Evolutionary conservation across 139 green algal genomes (phyloP).

Genomic region (Nannochloris sp.): DNA sequence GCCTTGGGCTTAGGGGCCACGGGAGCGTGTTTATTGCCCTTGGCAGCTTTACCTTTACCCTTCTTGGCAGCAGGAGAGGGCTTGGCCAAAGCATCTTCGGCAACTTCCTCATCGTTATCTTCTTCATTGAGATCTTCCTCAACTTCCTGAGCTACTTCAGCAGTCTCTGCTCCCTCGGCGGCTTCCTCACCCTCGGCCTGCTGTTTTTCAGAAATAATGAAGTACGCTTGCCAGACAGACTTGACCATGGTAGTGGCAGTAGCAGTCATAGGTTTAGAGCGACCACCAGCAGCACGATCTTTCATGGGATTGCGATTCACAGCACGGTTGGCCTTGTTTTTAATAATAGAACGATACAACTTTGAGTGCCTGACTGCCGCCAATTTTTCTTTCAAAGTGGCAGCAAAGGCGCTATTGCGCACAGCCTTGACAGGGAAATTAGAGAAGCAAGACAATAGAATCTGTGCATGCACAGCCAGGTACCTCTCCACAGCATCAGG

Average conservation of each 20-base stretch:
- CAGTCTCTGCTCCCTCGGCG: conserved; percentile 1
- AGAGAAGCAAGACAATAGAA: conserved; percentile 85
- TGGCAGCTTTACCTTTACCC: not conserved
- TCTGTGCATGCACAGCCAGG: conserved; percentile 87
- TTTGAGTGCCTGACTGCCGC: conserved; percentile 66
- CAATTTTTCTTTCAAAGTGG: conserved; percentile 61
- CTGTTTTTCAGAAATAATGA: conserved; percentile 17
- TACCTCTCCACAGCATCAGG: conserved; percentile 73
- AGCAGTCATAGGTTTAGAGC: conserved; percentile 80
- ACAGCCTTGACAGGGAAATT: conserved; percentile 65
- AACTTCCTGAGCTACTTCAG: conserved; percentile 32
- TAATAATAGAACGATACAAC: conserved; percentile 60
- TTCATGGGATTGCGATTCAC: conserved; percentile 71
- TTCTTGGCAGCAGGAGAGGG: not conserved
- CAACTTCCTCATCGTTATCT: conserved; percentile 45
- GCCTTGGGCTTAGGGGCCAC: not conserved
- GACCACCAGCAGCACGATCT: conserved; percentile 35
- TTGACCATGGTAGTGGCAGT: conserved; percentile 90
- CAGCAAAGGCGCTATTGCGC: conserved; percentile 59
- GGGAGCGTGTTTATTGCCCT: conserved; percentile 2
- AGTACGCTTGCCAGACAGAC: conserved; percentile 75
- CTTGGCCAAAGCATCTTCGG: conserved; percentile 43
- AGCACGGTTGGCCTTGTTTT: conserved; percentile 2
- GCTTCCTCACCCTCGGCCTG: conserved; percentile 6
- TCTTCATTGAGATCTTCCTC: conserved; percentile 69